Evolutionary conservation across 192 early-diverging fungal genomes (phyloP), one percentile per base, ranked within the genome.

Genomic region (Coemansia sp.): DNA sequence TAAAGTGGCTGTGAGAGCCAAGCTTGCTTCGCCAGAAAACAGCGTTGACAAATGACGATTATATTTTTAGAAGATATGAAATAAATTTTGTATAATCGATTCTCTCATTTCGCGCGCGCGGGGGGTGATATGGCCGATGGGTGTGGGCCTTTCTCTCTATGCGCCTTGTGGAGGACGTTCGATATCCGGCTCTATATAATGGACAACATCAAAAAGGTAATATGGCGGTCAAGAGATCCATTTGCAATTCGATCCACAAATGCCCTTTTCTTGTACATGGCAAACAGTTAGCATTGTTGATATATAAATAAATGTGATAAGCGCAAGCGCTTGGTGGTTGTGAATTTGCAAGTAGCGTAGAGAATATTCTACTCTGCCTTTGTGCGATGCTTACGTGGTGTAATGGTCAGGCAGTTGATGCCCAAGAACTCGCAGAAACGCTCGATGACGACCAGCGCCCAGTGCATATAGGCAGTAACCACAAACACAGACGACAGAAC

Each of bases 391-490:
- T 79, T 79, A 79, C 75, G 75, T 71, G 69, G 69, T 61, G 61
- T 83, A 75, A 96, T 96, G 55, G 83, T 81, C 55, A 96, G 75
- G 67, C 94, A 96, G 55, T 89, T 83, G 79, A 96, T 96, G 61
- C 86, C 87, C 56, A 96, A 76, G 69, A 86, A 88, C 37, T 85
- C 78, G 72, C 94, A 96, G 81, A 96, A 94, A 42, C 88, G 87
- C 61, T 91, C 84, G 64, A 96, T 93, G 67, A 96, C 91, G 42
- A 89, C 72, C 56, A 87, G 62, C 38, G 91, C 91, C 92, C 92
- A 96, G 79, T 92, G 88, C 57, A 86, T 56, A 79, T 96, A 96
- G 27, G 89, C 91, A 10, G 88, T 68, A 27, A 84, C 66, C 45
- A 87, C 86, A 80, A 91, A 92, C 40, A 74, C 64, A 50, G 91